Base-by-base conservation (phyloP, 495 filamentous ascomycete genomes). In the Aspergillus sclerotiicarbonarius region DNA sequence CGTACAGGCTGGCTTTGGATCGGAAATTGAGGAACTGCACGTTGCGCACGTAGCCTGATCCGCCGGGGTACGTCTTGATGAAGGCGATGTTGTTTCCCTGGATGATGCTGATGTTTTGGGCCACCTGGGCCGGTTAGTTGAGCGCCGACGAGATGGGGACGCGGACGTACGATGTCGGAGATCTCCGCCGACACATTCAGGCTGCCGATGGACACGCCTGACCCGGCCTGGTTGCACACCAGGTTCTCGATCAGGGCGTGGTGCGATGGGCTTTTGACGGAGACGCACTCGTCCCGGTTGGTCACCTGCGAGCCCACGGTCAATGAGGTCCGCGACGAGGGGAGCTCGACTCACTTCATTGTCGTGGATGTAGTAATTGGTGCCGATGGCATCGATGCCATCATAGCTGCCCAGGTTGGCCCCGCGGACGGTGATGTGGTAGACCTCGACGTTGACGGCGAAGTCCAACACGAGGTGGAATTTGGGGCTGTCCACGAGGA, bases 41-140 rank as follows among this genome's bases (percentile, higher is more conserved):
- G 60, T 83, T 76, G 16, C 70, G 72, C n/a, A 84, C 76, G 29
- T 72, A 76, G 15, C 81, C 82, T 32, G 69, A 77, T 21, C 80
- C 80, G n/a, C 80, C 80, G n/a, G 80, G 79, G 49, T 71, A 80
- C 46, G 70, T 74, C 59, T 84, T 84, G 67, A 84, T 81, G 73
- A 84, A 82, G 53, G 80, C 69, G 68, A 83, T 81, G 58, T 82
- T 80, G 62, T 79, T 83, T 20, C 66, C 67, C 44, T 78, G 63
- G 20, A 71, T 67, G 15, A 71, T 71, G 65, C 73, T 74, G 52
- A 77, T 71, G 59, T 77, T 73, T 8, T 64, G 51, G 52, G 73
- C 46, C 53, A 63, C 58, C 78, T 75, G 35, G 1, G 18, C 7
- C 6, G 2, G 45, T 47, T 12, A 47, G 45, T 47, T 21, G 18